A percentile compares a stretch with the other conserved stretches of the same genome.
These are phyloP conservation scores for Penicillium chermesinum DNA, from an alignment of 495 filamentous ascomycete genomes.

Conservation along the genomic window DNA sequence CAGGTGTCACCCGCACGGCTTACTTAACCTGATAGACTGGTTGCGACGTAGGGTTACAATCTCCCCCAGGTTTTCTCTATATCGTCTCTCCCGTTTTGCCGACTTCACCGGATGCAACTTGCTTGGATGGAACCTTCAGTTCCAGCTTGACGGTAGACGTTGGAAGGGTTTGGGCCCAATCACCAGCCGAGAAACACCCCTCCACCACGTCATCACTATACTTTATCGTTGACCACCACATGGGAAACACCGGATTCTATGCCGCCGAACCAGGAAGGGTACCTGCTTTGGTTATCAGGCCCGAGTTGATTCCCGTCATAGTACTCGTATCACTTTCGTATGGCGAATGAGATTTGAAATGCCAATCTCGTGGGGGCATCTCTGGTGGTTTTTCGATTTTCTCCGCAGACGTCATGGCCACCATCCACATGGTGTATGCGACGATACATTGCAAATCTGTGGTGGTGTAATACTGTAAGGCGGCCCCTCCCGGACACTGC, in stretches of 20 bases:
- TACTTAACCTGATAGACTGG: neutral
- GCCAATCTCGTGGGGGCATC: constrained; percentile 2
- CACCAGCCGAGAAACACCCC: neutral
- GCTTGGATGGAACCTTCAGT: constrained; percentile 20
- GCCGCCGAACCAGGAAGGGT: neutral
- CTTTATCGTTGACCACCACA: constrained; percentile 19
- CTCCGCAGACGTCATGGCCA: neutral
- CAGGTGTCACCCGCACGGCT: too few species aligned
- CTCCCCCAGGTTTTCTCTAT: constrained; percentile 1
- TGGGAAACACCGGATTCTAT: constrained; percentile 5
- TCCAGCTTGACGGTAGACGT: constrained; percentile 6
- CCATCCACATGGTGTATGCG: constrained; percentile 9
- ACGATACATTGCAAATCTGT: constrained; percentile 6
- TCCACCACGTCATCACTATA: constrained; percentile 5
- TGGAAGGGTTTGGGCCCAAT: too few species aligned
- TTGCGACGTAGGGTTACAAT: constrained; percentile 26
- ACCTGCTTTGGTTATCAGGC: neutral
- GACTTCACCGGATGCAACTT: constrained; percentile 36
- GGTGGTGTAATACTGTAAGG: neutral
- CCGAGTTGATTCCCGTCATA: neutral
- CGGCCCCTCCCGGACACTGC: neutral
- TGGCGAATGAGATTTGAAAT: neutral
- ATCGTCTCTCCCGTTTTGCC: constrained; percentile 12
- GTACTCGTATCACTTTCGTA: neutral
- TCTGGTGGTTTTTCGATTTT: neutral